These are phyloP conservation scores for Juncus inflexus DNA, from an alignment of 176 grass and related monocot species.

Conservation along the genomic window DNA sequence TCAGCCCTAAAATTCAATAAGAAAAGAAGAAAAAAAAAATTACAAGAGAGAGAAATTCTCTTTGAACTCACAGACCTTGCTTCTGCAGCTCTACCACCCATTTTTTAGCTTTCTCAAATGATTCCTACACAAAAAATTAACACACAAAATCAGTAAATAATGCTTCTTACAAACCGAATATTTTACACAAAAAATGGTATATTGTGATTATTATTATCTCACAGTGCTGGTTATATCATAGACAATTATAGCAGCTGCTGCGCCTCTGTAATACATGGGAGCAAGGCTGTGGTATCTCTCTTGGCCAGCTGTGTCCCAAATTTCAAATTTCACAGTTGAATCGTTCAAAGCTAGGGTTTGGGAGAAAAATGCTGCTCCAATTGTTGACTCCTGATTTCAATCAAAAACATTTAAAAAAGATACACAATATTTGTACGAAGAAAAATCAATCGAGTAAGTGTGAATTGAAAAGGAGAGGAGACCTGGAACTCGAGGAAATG, in stretches of 20 bases:
- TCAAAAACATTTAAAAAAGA: background rate
- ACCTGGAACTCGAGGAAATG: constrained; percentile 96
- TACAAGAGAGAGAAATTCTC: background rate
- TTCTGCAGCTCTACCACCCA: constrained; percentile 96
- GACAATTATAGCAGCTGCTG: constrained; percentile 80
- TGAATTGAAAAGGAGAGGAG: background rate
- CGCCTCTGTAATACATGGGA: constrained; percentile 97
- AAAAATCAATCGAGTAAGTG: background rate
- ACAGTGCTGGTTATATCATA: constrained; percentile 91
- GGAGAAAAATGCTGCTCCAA: constrained; percentile 93
- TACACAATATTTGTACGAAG: constrained; percentile 13
- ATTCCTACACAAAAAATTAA: constrained; percentile 45
- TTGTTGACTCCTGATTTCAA: constrained; percentile 81
- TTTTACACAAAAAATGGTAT: background rate
- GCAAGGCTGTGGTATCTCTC: constrained; percentile 97
- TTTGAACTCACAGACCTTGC: constrained; percentile 47
- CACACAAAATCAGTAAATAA: no score
- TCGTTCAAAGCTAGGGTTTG: constrained; percentile 87
- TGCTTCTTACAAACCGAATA: background rate
- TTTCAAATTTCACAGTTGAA: constrained; percentile 93
- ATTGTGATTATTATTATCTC: constrained; percentile 27
- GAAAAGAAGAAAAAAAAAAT: constrained; percentile 9
- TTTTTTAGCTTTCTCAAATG: constrained; percentile 86
- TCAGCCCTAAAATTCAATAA: constrained; percentile 14
- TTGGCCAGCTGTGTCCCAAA: constrained; percentile 99